Evolutionary conservation across 1,284 basidiomycete species (phyloP).

Genomic region (Xerocomus amazonicus): DNA sequence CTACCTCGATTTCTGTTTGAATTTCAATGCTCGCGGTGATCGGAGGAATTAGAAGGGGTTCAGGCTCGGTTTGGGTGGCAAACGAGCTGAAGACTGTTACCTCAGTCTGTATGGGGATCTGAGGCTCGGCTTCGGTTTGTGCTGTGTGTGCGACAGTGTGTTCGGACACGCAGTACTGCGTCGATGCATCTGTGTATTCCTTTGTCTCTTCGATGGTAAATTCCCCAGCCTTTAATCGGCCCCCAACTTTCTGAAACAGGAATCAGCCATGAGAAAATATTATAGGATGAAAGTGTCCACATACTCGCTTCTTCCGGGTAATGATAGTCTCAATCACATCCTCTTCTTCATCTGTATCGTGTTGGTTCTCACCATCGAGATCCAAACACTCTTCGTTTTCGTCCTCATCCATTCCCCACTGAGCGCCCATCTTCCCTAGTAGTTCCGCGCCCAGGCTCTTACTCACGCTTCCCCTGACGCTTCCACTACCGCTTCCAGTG

Average conservation of each 20-base stretch:
- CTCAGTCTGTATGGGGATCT: conserved; percentile 32
- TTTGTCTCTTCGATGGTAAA: conserved; percentile 61
- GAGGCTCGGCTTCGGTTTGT: conserved; percentile 39
- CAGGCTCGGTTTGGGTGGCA: conserved; percentile 34
- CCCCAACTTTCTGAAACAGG: conserved; percentile 57
- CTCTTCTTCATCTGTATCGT: conserved; percentile 65
- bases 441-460: conserved; percentile 83
- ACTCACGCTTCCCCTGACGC: conserved; percentile 51
- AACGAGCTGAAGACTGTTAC: conserved; percentile 12
- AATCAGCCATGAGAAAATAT: conserved; percentile 11
- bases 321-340: conserved; percentile 78
- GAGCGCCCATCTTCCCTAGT: conserved; percentile 50
- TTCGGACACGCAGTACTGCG: conserved; percentile 58
- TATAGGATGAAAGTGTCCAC: conserved; percentile 24
- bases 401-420: conserved; percentile 42
- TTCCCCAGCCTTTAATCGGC: conserved; percentile 50
- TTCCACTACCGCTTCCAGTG: conserved; percentile 47
- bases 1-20: conserved; percentile 56
- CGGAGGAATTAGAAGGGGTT: conserved; percentile 31
- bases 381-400: conserved; percentile 33
- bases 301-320: conserved; percentile 68
- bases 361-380: conserved; percentile 45
- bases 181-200: conserved; percentile 65
- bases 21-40: conserved; percentile 48
- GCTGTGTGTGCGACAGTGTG: conserved; percentile 38